These are phyloP conservation scores for Chlamydomonas urium DNA, from an alignment of 139 green algal species.

Conservation along the genomic window DNA sequence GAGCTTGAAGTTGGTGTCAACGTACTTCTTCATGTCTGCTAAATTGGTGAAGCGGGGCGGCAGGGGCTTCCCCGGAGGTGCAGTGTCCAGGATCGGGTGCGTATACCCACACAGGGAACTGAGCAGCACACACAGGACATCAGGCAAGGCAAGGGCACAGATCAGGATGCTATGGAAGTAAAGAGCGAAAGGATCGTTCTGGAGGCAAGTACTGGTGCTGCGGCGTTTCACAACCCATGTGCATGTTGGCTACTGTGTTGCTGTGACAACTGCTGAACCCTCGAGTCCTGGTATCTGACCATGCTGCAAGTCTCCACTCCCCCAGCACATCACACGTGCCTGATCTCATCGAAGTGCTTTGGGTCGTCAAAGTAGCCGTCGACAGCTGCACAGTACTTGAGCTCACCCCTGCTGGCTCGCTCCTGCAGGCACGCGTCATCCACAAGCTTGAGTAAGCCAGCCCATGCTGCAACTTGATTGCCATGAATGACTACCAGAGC, in stretches of 20 bases:
- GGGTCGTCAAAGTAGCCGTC: constrained; percentile 87
- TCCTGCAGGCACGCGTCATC: constrained; percentile 22
- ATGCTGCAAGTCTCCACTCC: no score
- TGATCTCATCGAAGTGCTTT: constrained; percentile 70
- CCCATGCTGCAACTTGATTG: not conserved
- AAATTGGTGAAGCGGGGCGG: constrained; percentile 47
- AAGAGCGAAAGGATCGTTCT: no score
- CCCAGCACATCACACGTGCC: constrained; percentile 28
- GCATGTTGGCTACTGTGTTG: no score
- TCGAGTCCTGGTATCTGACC: no score
- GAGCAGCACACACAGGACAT: constrained; percentile 5
- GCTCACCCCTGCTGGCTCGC: constrained; percentile 32
- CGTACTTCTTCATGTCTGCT: constrained; percentile 59
- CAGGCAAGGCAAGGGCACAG: constrained; percentile 5
- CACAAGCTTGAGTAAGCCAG: not conserved
- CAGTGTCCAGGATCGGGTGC: constrained; percentile 52
- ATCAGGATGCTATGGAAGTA: not conserved
- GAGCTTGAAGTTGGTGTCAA: constrained; percentile 54
- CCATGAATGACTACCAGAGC: no score
- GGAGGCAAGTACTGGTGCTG: no score
- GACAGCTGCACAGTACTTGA: constrained; percentile 55
- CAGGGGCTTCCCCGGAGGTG: no score
- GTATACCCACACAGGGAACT: constrained; percentile 71
- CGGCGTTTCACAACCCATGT: no score
- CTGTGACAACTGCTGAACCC: no score